Evolutionary conservation across 768 basidiomycete species (phyloP).

Genomic region (Floccularia luteovirens): DNA sequence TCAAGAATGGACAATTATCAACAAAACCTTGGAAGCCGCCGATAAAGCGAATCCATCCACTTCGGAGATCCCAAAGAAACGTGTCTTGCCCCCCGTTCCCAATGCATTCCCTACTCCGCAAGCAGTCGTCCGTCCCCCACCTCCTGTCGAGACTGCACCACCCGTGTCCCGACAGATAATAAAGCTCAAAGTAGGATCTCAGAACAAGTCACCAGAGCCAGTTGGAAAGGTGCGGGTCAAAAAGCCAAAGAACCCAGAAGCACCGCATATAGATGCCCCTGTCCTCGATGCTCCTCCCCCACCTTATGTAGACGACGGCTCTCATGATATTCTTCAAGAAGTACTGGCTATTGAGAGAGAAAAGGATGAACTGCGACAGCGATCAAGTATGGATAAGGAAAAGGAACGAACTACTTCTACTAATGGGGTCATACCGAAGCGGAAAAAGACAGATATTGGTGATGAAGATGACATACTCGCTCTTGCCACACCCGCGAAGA

Average conservation of each 20-base stretch:
- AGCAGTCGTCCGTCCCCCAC: conserved; percentile 12
- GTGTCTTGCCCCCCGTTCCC: conserved; percentile 29
- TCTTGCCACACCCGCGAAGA: conserved; percentile 59
- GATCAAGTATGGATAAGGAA: conserved; percentile 29
- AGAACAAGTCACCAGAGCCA: conserved; percentile 23
- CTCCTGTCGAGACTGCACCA: conserved; percentile 25
- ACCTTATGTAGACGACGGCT: conserved; percentile 74
- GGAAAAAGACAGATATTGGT: conserved; percentile 39
- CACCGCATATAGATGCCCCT: conserved; percentile 18
- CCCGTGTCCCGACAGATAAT: conserved; percentile 54
- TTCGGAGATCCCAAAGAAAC: conserved; percentile 11
- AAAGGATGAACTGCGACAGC: conserved; percentile 47
- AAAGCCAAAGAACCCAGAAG: conserved; percentile 30
- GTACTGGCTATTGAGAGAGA: conserved; percentile 75
- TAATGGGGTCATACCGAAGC: conserved; percentile 46
- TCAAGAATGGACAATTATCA: conserved; percentile 82
- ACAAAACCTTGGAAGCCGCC: conserved; percentile 70
- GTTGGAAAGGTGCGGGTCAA: neutral
- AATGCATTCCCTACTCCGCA: conserved; percentile 23
- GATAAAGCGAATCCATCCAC: conserved; percentile 36
- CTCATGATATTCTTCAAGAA: conserved; percentile 73
- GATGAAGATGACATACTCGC: conserved; percentile 61
- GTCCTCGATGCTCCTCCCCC: conserved; percentile 55
- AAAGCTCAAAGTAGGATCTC: conserved; percentile 56
- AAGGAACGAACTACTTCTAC: conserved; percentile 29